Evolutionary conservation across 768 basidiomycete genomes (phyloP), one percentile per base, ranked within the genome.

Genomic region (Suillus ampliporus): DNA sequence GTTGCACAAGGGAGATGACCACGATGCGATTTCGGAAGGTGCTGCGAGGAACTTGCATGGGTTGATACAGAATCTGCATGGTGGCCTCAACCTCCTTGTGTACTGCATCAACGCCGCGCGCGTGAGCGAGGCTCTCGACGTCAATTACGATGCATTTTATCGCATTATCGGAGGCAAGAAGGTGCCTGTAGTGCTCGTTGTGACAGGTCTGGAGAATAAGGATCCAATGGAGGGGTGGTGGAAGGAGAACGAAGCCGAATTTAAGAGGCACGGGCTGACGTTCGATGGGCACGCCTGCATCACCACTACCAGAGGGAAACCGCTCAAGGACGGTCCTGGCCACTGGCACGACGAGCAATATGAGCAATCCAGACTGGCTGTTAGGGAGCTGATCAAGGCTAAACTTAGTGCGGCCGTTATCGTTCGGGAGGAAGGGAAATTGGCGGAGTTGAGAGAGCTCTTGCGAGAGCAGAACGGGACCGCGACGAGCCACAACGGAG

Each of bases 231-330:
- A 75, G 2, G 60, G 57, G 43, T 82, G 81, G 81, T 82, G 80
- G 81, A 61, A 52, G 19, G 61, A 70, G 53, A 76, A 81, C 47
- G 69, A 78, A 62, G 62, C 65, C 19, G 65, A 64, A 19, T 74
- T 83, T 57, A 65, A 66, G 28, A 64, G 52, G 38, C 68, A 76
- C 38, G 71, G 71, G 14, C 80, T 82, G 70, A 53, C 62, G 10
- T 80, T 80, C 19, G 67, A 74, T 37, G 79, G 74, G 2, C 74
- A 79, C 23, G 81, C 77, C 10, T 83, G 82, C 58, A 71, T 82
- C 57, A 81, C 80, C 17, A 76, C 79, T 4, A 67, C 67, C 4
- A 63, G 54, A 46, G 63, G 63, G 17, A 64, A 64, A 53, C n/a
- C 35, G 10, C 61, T 62, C 34, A 56, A 35, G 35, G 43, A 38